Evolutionary conservation across 1,139 yeast genomes (phyloP).

Genomic region (Yamadazyma atmosphaerica): DNA sequence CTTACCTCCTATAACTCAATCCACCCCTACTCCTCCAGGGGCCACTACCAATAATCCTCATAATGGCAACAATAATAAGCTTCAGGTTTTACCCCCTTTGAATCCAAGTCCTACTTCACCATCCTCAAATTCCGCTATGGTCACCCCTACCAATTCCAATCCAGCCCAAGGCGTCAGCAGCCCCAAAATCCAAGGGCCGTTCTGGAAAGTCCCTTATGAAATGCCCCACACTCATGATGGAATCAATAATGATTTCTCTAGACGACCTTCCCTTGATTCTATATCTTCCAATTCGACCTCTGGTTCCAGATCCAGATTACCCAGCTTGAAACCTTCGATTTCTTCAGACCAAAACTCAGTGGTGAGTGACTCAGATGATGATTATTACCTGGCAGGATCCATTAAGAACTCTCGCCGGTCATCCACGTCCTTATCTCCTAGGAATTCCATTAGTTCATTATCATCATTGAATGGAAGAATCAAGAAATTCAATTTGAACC

Average conservation of each 20-base stretch:
- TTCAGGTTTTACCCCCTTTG: slow-evolving; percentile 2
- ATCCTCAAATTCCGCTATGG: slow-evolving; percentile 10
- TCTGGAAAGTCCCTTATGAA: slow-evolving; percentile 54
- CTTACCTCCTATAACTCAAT: slow-evolving; percentile 13
- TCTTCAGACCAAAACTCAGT: slow-evolving; percentile 18
- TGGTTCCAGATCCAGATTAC: slow-evolving; percentile 26
- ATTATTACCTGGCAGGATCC: slow-evolving; percentile 34
- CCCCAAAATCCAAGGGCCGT: slow-evolving; percentile 47
- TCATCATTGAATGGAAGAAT: slow-evolving; percentile 49
- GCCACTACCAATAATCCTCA: slow-evolving; percentile 1
- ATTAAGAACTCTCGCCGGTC: slow-evolving; percentile 19
- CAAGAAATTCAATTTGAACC: slow-evolving; percentile 20
- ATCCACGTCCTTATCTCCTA: slow-evolving; percentile 41
- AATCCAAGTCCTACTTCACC: slow-evolving; percentile 11
- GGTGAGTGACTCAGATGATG: slow-evolving; percentile 43
- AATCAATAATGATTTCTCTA: slow-evolving; percentile 15
- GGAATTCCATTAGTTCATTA: slow-evolving; percentile 45
- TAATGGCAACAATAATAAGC: neutral
- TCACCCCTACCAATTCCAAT: slow-evolving; percentile 15
- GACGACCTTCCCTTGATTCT: slow-evolving; percentile 41
- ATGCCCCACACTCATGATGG: slow-evolving; percentile 31
- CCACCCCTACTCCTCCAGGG: neutral
- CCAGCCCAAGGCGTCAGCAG: slow-evolving; percentile 16
- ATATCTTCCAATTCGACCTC: slow-evolving; percentile 24
- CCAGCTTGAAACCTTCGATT: slow-evolving; percentile 29